These are phyloP conservation scores for Penstemon davidsonii DNA, from an alignment of 257 asterid species.

Conservation along the genomic window DNA sequence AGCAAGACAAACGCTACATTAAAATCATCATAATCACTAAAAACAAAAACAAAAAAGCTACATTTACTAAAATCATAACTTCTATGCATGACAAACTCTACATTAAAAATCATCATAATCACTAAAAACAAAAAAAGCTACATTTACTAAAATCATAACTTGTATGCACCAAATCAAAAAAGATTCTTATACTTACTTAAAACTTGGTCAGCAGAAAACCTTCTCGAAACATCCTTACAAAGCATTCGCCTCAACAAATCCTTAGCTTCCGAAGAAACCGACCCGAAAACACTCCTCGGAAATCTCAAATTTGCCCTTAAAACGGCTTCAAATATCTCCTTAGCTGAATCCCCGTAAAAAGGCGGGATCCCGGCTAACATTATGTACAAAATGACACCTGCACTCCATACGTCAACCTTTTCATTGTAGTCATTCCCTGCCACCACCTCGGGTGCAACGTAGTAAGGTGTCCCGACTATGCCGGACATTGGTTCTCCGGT, in stretches of 20 bases:
- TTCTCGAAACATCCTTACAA: conserved; percentile 46
- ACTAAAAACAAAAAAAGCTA: not conserved
- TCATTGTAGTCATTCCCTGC: conserved; percentile 47
- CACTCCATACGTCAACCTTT: conserved; percentile 66
- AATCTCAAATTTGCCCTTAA: conserved; percentile 55
- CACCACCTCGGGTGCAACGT: conserved; percentile 60
- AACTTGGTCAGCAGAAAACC: conserved; percentile 59
- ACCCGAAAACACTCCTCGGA: conserved; percentile 44
- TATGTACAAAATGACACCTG: conserved; percentile 57
- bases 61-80: no score
- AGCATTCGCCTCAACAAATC: conserved; percentile 61
- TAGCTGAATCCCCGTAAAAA: conserved; percentile 52
- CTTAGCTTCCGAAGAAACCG: conserved; percentile 50
- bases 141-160: not conserved
- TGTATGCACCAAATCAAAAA: not conserved
- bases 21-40: no score
- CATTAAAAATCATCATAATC: no score
- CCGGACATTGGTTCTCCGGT: conserved; percentile 49
- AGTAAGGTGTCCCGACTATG: conserved; percentile 58
- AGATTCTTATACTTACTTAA: conserved; percentile 41
- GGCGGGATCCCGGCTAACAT: conserved; percentile 61
- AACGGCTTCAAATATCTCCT: conserved; percentile 49
- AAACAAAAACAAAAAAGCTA: not conserved
- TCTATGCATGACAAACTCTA: not conserved
- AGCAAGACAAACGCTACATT: no score